Percentiles rank a stretch among this genome's conserved stretches.
Evolutionary conservation across 129 eudicot species (phyloP).

Genomic region (Chrysanthemum lavandulifolium): DNA sequence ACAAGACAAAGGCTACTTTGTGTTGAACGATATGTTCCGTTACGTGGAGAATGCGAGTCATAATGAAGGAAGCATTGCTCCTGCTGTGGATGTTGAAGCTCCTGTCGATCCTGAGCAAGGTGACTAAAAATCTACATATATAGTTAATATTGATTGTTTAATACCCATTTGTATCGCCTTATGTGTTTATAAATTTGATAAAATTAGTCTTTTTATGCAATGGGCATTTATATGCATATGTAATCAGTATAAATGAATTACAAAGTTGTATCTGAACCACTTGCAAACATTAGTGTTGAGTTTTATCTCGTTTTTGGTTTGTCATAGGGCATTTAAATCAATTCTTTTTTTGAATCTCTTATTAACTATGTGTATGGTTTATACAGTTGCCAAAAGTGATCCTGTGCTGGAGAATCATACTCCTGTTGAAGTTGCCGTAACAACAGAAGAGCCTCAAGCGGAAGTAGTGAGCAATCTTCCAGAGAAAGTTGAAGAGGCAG

Average conservation of each 20-base stretch:
- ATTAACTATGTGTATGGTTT: not conserved
- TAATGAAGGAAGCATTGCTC: conserved; percentile 32
- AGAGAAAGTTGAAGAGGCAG: conserved; percentile 55
- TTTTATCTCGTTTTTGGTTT: no score
- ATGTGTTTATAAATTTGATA: not conserved
- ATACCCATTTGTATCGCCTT: not conserved
- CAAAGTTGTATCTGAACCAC: not conserved
- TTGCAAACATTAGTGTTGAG: not conserved
- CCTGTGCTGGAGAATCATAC: conserved; percentile 48
- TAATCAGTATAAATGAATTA: no score
- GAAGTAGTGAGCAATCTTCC: conserved; percentile 49
- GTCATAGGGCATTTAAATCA: not conserved
- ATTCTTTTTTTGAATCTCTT: not conserved
- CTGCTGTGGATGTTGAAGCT: conserved; percentile 39
- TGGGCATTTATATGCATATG: no score
- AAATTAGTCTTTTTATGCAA: no score
- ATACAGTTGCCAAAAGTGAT: conserved; percentile 40
- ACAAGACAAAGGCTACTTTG: conserved; percentile 92
- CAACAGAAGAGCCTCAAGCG: conserved; percentile 46
- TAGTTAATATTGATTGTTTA: conserved; percentile 1
- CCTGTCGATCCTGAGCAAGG: conserved; percentile 55
- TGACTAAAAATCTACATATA: conserved; percentile 25
- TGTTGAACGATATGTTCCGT: conserved; percentile 82
- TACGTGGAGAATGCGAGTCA: conserved; percentile 49
- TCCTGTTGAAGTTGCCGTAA: conserved; percentile 40